Evolutionary conservation across 129 eudicot genomes (phyloP), one percentile per base, ranked within the genome.

Genomic region (Apium graveolens): DNA sequence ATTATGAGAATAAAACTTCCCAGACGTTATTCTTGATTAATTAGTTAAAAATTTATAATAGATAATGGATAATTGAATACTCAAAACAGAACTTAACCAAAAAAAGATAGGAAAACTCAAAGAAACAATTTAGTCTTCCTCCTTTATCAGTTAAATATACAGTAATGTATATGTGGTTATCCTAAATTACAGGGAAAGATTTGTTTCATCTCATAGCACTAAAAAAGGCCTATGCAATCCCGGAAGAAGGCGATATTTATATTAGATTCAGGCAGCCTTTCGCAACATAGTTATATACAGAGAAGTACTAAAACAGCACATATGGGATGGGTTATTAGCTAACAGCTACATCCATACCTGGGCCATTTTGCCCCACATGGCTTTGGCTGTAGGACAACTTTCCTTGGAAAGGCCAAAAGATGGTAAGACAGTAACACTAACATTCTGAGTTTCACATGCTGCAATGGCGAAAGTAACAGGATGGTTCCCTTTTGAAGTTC

Each of bases 371-470:
- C 85, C 88, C 99, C 99, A 96, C 94, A 96, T 87, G 73, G 92
- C 93, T 82, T 92, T 96, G 48, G 99, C 99, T 21, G 97, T 90
- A 46, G 89, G 81, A 53, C 70, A 29, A 84, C 89, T 85, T 78
- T 83, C 97, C 74, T 96, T 97, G 14, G 90, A 83, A 80, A 96
- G 87, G 42, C 99, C 97, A 81, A 96, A 96, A 74, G 91, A 86
- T 0, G 99, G 99, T 85, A 88, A 83, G 81, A 92, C 93, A 16
- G 99, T 80, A 73, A 96, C 99, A 78, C 86, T 96, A 62, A 96
- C 99, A 69, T 96, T 90, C 78, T 96, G 99, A 78, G 99, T 96
- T 83, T 96, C 99, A 82, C 95, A 88, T 31, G 99, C 97, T 39
- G 97, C 99, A 75, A 96, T 79, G 24, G 99, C 95, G 74, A 84